Conservation (phyloP, 2,329 filamentous ascomycete genomes). For the Alternaria arbusti region DNA sequence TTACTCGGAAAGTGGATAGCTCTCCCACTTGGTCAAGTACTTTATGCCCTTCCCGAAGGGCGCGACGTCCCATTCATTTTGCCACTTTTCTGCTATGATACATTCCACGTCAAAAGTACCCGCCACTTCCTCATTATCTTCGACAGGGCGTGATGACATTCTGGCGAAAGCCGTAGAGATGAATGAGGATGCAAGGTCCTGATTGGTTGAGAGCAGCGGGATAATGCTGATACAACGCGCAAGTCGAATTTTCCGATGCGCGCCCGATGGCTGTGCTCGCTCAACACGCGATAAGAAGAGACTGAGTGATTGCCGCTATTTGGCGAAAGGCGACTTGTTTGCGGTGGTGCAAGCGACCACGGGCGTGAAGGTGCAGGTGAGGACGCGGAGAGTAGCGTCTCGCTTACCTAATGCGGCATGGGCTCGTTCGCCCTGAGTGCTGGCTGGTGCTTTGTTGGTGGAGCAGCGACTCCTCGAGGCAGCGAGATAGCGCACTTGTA, state of each 20-base stretch:
- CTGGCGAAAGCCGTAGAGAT: background rate
- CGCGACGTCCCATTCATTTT: conserved; percentile 49
- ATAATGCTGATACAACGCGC: background rate
- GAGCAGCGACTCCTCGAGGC: conserved; percentile 17
- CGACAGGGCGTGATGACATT: conserved; percentile 9
- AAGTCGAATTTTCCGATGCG: background rate
- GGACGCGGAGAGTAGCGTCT: conserved; percentile 7
- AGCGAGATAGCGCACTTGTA: conserved; percentile 16
- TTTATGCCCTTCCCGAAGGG: conserved; percentile 31
- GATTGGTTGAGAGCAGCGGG: conserved; percentile 16
- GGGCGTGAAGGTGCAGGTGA: background rate
- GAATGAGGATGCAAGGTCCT: conserved; percentile 3
- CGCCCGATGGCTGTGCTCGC: background rate
- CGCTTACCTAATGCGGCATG: conserved; percentile 11
- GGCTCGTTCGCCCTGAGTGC: conserved; percentile 9
- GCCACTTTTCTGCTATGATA: conserved; percentile 46
- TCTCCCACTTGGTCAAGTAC: conserved; percentile 71
- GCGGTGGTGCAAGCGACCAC: background rate
- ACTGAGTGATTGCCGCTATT: background rate
- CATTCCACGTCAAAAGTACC: conserved; percentile 26
- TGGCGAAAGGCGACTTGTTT: background rate
- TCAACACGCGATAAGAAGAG: background rate
- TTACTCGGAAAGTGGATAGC: conserved; percentile 57
- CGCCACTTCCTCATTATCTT: conserved; percentile 3
- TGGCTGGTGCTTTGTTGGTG: conserved; percentile 14